Evolutionary conservation across 1,139 yeast species (phyloP), one percentile per base, ranked within the genome.

Genomic region (Saccharomycopsis crataegensis): DNA sequence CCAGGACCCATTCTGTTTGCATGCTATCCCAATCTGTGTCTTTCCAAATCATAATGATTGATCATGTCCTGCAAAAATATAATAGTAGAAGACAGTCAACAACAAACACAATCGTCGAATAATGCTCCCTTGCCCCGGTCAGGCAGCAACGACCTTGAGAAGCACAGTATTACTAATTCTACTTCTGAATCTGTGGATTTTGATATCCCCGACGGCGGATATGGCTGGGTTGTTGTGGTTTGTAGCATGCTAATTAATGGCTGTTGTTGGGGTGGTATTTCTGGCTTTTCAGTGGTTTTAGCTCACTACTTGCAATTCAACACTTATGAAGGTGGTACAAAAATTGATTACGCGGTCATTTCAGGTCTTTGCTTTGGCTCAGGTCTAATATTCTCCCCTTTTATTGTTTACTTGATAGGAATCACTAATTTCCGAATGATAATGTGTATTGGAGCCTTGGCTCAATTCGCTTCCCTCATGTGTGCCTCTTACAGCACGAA

Each of bases 181-280:
- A n/a, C 42, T 14, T 31, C n/a, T 16, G 33, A 45, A 6, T 22
- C 12, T 12, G 28, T 11, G 17, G 46, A 51, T 16, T 51, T 60
- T 41, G 59, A 58, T 8, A 58, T 61, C 5, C 77, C 79, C 2
- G 86, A 82, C 63, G 75, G 76, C 17, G 82, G 82, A 1, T 75
- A 75, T 58, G 87, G 86, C 1, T 83, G 89, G 87, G 75, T 80
- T 37, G 75, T 82, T 49, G 82, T 83, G 0, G 58, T 74, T 2
- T 76, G 83, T 50, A 75, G 75, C 6, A 72, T 78, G 70, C 65
- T 74, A 17, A 73, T 79, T 58, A 75, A 74, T 55, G 70, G 78
- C 57, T 68, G 80, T 32, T 68, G 70, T 32, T 84, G 91, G 91
- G 91, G 90, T 31, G 71, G 82, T 22, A 82, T 80, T 61, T 75